Evolutionary conservation across 23 red algal species (phyloP).

Genomic region (Gracilaria gracilis): DNA sequence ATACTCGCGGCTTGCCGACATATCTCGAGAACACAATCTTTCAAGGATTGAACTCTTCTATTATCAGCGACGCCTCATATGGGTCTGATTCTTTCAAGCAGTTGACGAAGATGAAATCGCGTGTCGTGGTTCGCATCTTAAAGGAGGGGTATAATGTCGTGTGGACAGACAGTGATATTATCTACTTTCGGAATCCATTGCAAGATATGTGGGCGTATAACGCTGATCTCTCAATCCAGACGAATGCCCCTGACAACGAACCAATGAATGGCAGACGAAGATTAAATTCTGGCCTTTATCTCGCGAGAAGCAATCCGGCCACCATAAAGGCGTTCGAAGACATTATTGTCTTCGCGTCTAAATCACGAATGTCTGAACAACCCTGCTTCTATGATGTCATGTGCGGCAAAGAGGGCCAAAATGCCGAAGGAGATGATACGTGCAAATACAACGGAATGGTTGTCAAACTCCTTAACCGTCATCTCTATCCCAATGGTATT

Average conservation of each 20-base stretch:
- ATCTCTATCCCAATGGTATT: slow-evolving; percentile 92
- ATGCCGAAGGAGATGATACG: slow-evolving; percentile 70
- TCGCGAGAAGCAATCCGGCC: slow-evolving; percentile 78
- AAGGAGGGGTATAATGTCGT: slow-evolving; percentile 94
- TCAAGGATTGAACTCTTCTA: slow-evolving; percentile 73
- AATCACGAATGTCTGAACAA: slow-evolving; percentile 95
- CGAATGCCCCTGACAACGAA: slow-evolving; percentile 93
- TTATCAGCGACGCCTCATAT: slow-evolving; percentile 83
- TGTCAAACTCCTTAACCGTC: slow-evolving; percentile 83
- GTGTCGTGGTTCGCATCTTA: slow-evolving; percentile 91
- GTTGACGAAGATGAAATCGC: slow-evolving; percentile 96
- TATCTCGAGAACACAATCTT: slow-evolving; percentile 91
- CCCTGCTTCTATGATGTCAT: slow-evolving; percentile 97
- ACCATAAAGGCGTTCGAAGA: slow-evolving; percentile 91
- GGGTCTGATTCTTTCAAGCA: slow-evolving; percentile 95
- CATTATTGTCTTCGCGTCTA: slow-evolving; percentile 90
- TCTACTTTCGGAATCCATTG: slow-evolving; percentile 92
- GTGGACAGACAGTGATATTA: slow-evolving; percentile 99
- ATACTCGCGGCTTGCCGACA: slow-evolving; percentile 82
- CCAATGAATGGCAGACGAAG: slow-evolving; percentile 91
- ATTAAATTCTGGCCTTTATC: slow-evolving; percentile 95
- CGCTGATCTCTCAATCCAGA: slow-evolving; percentile 89
- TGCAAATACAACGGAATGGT: slow-evolving; percentile 89
- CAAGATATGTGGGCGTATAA: slow-evolving; percentile 76
- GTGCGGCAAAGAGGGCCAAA: slow-evolving; percentile 95